Base-by-base conservation (phyloP, 208 protist species). In the Angomonas deanei region DNA sequence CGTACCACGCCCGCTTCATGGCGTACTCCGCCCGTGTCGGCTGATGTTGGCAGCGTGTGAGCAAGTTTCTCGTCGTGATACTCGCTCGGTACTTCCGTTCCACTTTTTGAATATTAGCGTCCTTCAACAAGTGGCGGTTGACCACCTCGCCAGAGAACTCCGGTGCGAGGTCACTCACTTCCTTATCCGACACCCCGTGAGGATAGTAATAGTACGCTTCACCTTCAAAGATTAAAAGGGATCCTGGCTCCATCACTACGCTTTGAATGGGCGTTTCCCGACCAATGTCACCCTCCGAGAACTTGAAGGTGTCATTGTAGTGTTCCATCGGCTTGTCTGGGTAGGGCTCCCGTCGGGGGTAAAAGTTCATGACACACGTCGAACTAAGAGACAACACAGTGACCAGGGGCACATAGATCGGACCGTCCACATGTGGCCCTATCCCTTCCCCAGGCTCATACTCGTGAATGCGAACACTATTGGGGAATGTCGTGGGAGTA, bases 241-340 rank as follows among this genome's bases (percentile, higher is more conserved):
- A 94, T 19, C 92, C 77, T 0, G 89, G 92, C 75, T 97, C 87
- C 58, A 97, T 42, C 21, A 96, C 86, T 8, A 94, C 82, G 38
- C 61, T 83, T 50, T 88, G 78, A 47, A 92, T 42, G 15, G 91
- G 91, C 23, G 48, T 42, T 32, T 85, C 66, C 59, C 48, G 23
- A 0, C 81, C 78, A 64, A 96, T 96, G 11, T 68, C 74, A 0
- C 84, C 84, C 10, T 93, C 80, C 2, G 32, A 26, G 61, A 96
- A 94, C 68, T 86, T 80, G 68, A 96, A 96, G n/a, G 91, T 96
- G 66, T 96, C 91, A 52, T 96, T 92, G 80, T 96, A 96, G 76
- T 96, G 87, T 13, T 96, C 78, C 91, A 96, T 96, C 8, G 91
- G 87, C 56, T 89, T 64, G 30, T 78, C 68, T 27, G 59, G 34